Percentiles rank a stretch among this genome's conserved stretches.
Evolutionary conservation across 2,329 filamentous ascomycete species (phyloP).

Genomic region (Pestalotiopsis sp.): DNA sequence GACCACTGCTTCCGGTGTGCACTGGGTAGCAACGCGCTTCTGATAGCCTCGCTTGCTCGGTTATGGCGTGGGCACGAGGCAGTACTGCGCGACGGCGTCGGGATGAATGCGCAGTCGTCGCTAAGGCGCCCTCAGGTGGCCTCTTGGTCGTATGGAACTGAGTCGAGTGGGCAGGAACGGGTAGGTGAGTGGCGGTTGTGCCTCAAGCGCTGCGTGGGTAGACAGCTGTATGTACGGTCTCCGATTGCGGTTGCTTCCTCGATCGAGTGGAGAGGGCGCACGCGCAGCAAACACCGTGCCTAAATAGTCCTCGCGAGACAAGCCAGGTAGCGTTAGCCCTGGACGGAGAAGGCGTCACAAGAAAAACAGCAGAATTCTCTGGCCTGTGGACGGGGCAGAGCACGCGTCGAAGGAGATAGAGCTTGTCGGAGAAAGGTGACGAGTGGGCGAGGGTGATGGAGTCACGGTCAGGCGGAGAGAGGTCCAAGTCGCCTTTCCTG

Average conservation of each 20-base stretch:
- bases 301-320: no score
- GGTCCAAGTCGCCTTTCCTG: slow-evolving; percentile 10
- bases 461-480: not conserved
- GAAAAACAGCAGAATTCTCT: not conserved
- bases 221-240: not conserved
- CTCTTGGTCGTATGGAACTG: not conserved
- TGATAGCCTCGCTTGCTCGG: not conserved
- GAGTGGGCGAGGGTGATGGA: slow-evolving; percentile 2
- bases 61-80: slow-evolving; percentile 3
- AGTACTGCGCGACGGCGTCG: not conserved
- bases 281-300: not conserved
- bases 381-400: not conserved
- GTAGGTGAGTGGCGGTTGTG: not conserved
- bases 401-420: not conserved
- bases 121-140: not conserved
- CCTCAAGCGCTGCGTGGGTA: not conserved
- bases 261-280: not conserved
- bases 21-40: not conserved
- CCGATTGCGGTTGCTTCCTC: slow-evolving; percentile 1
- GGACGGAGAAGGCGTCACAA: not conserved
- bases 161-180: not conserved
- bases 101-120: not conserved
- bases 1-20: slow-evolving; percentile 28
- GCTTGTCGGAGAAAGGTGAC: not conserved
- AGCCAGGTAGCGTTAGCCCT: not conserved